A percentile compares a stretch with the other conserved stretches of the same genome.
phyloP scores from a whole-genome alignment of 257 asterid genomes.

The Solanum chaucha region DNA sequence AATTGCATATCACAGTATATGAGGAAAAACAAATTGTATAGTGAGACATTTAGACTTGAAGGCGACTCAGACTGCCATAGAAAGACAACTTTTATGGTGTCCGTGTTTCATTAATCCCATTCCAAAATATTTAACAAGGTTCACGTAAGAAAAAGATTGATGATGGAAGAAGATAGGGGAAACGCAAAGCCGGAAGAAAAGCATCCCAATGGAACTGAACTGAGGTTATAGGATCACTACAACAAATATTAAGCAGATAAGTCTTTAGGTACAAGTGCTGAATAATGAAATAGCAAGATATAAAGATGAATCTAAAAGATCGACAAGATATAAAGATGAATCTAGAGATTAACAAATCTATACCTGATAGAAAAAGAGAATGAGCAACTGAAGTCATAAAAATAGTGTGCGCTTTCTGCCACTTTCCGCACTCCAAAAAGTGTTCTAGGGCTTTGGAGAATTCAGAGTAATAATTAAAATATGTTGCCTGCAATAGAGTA shows the following conservation, averaged over 20 bases:
- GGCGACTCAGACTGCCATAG: not conserved
- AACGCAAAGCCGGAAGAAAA: not conserved
- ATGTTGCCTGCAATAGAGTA: conserved; percentile 62
- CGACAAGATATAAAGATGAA: not conserved
- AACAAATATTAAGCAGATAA: not conserved
- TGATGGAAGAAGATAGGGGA: not conserved
- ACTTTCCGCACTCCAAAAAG: conserved; percentile 70
- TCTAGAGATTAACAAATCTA: not conserved
- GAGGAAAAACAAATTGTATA: not conserved
- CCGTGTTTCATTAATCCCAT: not conserved
- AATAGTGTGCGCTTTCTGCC: conserved; percentile 92
- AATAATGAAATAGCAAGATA: not conserved
- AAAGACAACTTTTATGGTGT: not conserved
- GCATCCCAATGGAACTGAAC: not conserved
- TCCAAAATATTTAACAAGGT: not conserved
- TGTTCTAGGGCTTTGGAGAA: conserved; percentile 69
- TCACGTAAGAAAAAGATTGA: not conserved
- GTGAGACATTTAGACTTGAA: not conserved
- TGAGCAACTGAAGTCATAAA: conserved; percentile 77
- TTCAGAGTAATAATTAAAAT: conserved; percentile 60
- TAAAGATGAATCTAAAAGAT: not conserved
- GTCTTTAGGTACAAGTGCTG: not conserved
- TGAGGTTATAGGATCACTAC: not conserved
- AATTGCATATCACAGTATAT: not conserved
- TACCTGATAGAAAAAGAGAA: conserved; percentile 76